Evolutionary conservation across 2,329 filamentous ascomycete genomes (phyloP).

Genomic region (Xylariaceae sp.): DNA sequence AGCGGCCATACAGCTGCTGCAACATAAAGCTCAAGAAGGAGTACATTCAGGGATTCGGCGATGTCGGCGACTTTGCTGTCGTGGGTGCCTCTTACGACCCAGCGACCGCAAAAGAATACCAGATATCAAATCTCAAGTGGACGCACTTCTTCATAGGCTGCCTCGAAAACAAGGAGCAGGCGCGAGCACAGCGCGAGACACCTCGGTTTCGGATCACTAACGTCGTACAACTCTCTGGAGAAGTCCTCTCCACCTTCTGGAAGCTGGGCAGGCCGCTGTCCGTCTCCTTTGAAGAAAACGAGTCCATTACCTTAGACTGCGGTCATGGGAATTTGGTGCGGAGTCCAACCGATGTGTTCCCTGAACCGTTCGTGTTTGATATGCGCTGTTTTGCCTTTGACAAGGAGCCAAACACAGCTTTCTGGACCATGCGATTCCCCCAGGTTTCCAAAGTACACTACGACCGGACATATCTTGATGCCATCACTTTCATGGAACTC

Average conservation of each 20-base stretch:
- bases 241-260: constrained; percentile 44
- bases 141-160: constrained; percentile 79
- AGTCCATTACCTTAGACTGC: constrained; percentile 32
- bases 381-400: constrained; percentile 75
- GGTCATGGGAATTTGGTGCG: constrained; percentile 38
- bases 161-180: constrained; percentile 57
- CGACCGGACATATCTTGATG: constrained; percentile 64
- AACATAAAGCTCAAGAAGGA: constrained; percentile 87
- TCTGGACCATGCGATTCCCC: constrained; percentile 72
- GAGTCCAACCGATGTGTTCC: constrained; percentile 51
- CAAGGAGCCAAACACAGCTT: constrained; percentile 58
- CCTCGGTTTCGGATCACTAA: constrained; percentile 63
- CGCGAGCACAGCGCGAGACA: constrained; percentile 39
- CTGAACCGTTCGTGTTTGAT: constrained; percentile 68
- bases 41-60: constrained; percentile 70
- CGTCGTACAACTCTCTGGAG: constrained; percentile 47
- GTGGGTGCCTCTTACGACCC: constrained; percentile 68
- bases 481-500: constrained; percentile 61
- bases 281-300: constrained; percentile 31
- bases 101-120: constrained; percentile 48
- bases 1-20: constrained; percentile 33
- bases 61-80: constrained; percentile 75
- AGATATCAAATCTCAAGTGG: constrained; percentile 54
- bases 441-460: constrained; percentile 68
- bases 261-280: constrained; percentile 36